These are phyloP conservation scores for Cladophialophora yegresii DNA, from an alignment of 2,329 filamentous ascomycete species.

Conservation along the genomic window DNA sequence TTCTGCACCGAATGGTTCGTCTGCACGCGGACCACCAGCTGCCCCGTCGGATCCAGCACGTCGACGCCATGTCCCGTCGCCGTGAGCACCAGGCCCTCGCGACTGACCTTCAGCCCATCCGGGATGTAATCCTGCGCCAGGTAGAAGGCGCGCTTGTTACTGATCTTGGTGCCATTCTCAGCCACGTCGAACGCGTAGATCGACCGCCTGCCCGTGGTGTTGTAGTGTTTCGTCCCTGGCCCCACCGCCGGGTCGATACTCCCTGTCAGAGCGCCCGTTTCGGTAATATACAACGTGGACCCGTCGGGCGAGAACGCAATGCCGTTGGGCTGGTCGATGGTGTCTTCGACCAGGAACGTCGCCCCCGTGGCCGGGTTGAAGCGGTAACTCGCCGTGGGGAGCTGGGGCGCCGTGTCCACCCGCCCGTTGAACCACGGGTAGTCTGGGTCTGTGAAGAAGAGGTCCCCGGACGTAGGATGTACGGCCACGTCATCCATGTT, in stretches of 20 bases:
- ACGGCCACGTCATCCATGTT: constrained; percentile 49
- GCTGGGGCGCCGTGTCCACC: constrained; percentile 42
- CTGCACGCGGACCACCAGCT: constrained; percentile 46
- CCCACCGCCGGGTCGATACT: constrained; percentile 37
- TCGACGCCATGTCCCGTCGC: constrained; percentile 46
- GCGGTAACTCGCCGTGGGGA: constrained; percentile 46
- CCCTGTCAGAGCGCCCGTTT: constrained; percentile 42
- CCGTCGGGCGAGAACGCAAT: constrained; percentile 48
- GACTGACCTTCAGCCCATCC: constrained; percentile 48
- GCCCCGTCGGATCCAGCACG: constrained; percentile 45
- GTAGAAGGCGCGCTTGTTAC: constrained; percentile 46
- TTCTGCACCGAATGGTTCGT: constrained; percentile 51
- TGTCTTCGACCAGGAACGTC: constrained; percentile 45
- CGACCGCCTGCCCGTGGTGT: constrained; percentile 25
- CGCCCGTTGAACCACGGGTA: constrained; percentile 44
- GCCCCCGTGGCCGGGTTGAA: constrained; percentile 42
- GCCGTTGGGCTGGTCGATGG: constrained; percentile 47
- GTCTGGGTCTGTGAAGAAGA: constrained; percentile 55
- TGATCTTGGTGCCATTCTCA: constrained; percentile 41
- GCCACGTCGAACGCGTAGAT: constrained; percentile 46
- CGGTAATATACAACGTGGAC: constrained; percentile 45
- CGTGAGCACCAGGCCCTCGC: constrained; percentile 47
- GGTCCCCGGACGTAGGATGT: constrained; percentile 45
- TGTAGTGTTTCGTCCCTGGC: constrained; percentile 18
- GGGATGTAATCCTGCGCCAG: constrained; percentile 45